phyloP scores from a whole-genome alignment of 257 asterid genomes.

The Solanum pennellii region DNA sequence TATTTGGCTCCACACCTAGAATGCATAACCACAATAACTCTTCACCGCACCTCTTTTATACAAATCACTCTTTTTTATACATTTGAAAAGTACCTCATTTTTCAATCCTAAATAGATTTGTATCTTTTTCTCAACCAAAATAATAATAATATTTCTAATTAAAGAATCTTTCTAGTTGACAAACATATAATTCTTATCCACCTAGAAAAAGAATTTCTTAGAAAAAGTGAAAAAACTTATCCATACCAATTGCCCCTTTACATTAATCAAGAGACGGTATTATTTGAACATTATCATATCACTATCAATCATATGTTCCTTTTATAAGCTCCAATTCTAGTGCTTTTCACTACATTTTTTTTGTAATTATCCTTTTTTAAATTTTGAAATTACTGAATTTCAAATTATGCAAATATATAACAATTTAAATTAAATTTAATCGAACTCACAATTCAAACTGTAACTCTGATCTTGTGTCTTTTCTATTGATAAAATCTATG shows the following conservation, averaged over 20 bases:
- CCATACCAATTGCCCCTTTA: background rate
- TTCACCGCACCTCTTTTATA: too few species aligned
- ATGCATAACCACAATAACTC: background rate
- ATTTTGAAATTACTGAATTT: background rate
- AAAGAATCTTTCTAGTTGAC: background rate
- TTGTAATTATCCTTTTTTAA: too few species aligned
- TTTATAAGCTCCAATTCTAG: background rate
- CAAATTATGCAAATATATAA: background rate
- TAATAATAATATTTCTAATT: background rate
- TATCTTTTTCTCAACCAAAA: background rate
- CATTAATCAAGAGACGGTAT: background rate
- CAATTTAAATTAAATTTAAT: rapidly evolving
- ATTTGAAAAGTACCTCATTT: background rate
- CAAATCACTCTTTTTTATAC: background rate
- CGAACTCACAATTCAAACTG: rapidly evolving
- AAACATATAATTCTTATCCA: background rate
- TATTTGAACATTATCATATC: background rate
- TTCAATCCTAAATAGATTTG: background rate
- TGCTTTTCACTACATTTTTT: background rate
- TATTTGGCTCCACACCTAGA: background rate
- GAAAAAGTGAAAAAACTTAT: background rate
- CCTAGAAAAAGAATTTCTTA: background rate
- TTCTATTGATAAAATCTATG: background rate
- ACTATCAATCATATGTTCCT: background rate
- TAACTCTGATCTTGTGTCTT: background rate